These are phyloP conservation scores for Boletellus dicymbophilus DNA, from an alignment of 1,284 basidiomycete species.

Conservation along the genomic window DNA sequence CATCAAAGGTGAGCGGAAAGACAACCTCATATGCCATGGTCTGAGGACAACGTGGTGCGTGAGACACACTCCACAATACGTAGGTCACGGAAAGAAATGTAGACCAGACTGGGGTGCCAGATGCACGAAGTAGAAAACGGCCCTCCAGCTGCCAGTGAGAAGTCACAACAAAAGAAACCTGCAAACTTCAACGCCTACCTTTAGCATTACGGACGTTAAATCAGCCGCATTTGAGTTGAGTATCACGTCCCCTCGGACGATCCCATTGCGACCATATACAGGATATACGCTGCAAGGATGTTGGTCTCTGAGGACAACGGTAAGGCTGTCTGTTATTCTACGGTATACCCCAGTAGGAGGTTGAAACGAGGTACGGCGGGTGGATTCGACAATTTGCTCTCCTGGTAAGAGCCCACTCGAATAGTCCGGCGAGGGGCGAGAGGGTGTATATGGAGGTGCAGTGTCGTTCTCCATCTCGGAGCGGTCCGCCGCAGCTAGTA, in stretches of 20 bases:
- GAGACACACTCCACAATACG: conserved; percentile 20
- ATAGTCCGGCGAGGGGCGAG: conserved; percentile 26
- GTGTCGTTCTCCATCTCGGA: conserved; percentile 16
- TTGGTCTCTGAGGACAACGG: conserved; percentile 26
- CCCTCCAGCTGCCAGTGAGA: conserved; percentile 34
- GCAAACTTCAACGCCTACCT: conserved; percentile 16
- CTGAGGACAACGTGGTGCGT: conserved; percentile 18
- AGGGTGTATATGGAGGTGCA: conserved; percentile 25
- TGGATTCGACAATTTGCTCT: conserved; percentile 23
- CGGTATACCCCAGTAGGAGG: conserved; percentile 24
- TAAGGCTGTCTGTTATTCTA: conserved; percentile 33
- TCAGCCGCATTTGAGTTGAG: conserved; percentile 8
- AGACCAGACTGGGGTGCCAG: conserved; percentile 12
- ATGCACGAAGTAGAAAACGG: conserved; percentile 15
- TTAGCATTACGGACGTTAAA: conserved; percentile 24
- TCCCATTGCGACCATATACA: conserved; percentile 18
- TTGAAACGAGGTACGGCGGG: conserved; percentile 6
- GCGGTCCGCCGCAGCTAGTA: no score
- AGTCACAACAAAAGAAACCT: conserved; percentile 2
- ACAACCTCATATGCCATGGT: conserved; percentile 22
- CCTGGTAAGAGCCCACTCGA: conserved; percentile 27
- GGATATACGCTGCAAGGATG: conserved; percentile 25
- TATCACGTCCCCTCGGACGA: conserved; percentile 27
- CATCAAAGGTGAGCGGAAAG: conserved; percentile 27
- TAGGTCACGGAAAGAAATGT: conserved; percentile 21